phyloP scores from a whole-genome alignment of 495 filamentous ascomycete genomes.

The Clohesyomyces aquaticus region DNA sequence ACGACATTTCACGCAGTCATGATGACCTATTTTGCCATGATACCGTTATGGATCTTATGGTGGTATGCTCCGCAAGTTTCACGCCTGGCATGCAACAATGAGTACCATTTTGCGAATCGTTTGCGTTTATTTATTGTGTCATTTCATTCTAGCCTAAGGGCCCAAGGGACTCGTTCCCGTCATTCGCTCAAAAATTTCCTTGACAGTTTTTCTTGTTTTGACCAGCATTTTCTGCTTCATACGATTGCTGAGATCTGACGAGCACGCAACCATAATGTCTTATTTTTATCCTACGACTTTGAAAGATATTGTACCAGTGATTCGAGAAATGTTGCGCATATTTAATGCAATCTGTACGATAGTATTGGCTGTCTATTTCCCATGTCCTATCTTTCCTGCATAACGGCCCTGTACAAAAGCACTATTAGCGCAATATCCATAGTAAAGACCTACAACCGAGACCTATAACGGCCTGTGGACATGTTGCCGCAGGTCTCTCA shows the following conservation, averaged over 20 bases:
- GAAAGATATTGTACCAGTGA: constrained; percentile 17
- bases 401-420: constrained; percentile 39
- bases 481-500: constrained; percentile 10
- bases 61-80: constrained; percentile 32
- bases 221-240: constrained; percentile 25
- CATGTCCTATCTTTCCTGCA: constrained; percentile 12
- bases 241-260: constrained; percentile 29
- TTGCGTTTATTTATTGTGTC: constrained; percentile 14
- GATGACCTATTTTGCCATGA: constrained; percentile 42
- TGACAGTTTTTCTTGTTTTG: constrained; percentile 20
- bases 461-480: constrained; percentile 5
- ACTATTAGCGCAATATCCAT: constrained; percentile 29
- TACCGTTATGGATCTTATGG: constrained; percentile 41
- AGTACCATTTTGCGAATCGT: constrained; percentile 24
- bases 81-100: constrained; percentile 32
- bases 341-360: constrained; percentile 32
- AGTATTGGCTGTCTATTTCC: constrained; percentile 27
- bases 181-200: constrained; percentile 35
- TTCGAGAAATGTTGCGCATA: background rate
- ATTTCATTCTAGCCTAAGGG: constrained; percentile 7
- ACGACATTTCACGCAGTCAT: constrained; percentile 42
- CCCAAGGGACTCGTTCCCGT: constrained; percentile 3
- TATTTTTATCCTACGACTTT: constrained; percentile 36
- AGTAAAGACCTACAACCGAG: constrained; percentile 16
- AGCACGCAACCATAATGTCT: constrained; percentile 36